These are phyloP conservation scores for Tricholoma matsutake DNA, from an alignment of 768 basidiomycete genomes.

Conservation along the genomic window DNA sequence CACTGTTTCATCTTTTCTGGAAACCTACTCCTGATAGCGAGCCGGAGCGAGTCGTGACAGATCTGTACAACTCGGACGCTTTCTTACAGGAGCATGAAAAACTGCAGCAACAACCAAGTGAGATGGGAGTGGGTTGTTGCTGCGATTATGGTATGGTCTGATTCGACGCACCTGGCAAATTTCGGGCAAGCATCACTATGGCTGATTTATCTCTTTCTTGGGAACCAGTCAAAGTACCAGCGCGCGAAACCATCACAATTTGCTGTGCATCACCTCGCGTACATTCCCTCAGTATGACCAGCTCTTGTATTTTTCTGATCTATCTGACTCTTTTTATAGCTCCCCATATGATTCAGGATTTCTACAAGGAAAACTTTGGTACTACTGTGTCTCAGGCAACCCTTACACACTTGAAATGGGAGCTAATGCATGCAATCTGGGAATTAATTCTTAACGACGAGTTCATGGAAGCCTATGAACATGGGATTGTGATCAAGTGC, in stretches of 20 bases:
- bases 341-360: constrained; percentile 11
- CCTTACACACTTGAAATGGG: constrained; percentile 25
- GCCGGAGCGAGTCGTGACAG: neutral
- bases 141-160: constrained; percentile 12
- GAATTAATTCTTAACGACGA: constrained; percentile 19
- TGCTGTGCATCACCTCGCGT: constrained; percentile 28
- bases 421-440: constrained; percentile 28
- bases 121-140: neutral
- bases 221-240: constrained; percentile 33
- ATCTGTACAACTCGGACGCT: constrained; percentile 1
- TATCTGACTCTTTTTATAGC: constrained; percentile 2
- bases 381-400: too few species aligned
- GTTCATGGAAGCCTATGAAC: constrained; percentile 23
- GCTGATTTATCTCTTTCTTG: constrained; percentile 27
- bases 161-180: constrained; percentile 26
- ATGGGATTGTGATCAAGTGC: constrained; percentile 23
- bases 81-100: constrained; percentile 1
- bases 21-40: constrained; percentile 4
- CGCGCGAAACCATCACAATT: constrained; percentile 17
- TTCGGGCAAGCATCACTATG: constrained; percentile 20
- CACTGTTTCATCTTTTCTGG: constrained; percentile 16
- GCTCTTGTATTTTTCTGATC: neutral
- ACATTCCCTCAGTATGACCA: constrained; percentile 22
- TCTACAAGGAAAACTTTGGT: neutral
- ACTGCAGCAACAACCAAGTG: neutral